Conservation (phyloP, 2,329 filamentous ascomycete genomes). For the Claviceps sp. region DNA sequence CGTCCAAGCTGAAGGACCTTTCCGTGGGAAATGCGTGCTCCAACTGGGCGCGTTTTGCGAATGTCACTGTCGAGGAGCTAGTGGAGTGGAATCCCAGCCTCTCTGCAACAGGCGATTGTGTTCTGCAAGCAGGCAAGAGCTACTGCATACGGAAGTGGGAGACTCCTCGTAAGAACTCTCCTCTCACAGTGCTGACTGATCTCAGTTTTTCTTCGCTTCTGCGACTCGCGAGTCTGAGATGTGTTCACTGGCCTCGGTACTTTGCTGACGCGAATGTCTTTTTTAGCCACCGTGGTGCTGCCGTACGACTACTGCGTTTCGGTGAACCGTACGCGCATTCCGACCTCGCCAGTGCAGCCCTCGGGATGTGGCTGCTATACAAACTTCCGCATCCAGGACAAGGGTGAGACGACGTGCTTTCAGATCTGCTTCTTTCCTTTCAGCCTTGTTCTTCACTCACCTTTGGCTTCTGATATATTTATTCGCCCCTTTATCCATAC, state of each 20-base stretch:
- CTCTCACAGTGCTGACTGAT: too few relatives aligned
- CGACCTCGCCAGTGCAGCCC: neutral
- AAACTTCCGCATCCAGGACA: neutral
- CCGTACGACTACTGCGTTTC: neutral
- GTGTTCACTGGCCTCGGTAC: neutral
- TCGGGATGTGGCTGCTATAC: neutral
- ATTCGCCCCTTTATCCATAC: too few relatives aligned
- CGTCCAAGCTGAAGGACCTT: neutral
- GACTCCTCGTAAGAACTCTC: neutral
- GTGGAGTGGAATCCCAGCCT: neutral
- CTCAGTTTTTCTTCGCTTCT: too few relatives aligned
- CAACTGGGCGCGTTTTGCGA: neutral
- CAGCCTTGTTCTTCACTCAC: too few relatives aligned
- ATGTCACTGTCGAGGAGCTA: neutral
- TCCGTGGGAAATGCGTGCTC: neutral
- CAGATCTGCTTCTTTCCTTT: too few relatives aligned
- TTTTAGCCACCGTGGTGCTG: neutral
- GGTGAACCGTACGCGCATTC: neutral
- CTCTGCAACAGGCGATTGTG: neutral
- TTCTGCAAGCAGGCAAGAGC: neutral
- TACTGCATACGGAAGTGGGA: neutral
- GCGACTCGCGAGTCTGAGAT: too few relatives aligned
- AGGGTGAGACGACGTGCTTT: neutral
- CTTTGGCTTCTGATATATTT: neutral
- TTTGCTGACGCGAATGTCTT: neutral